Evolutionary conservation across 2,329 filamentous ascomycete species (phyloP).

Genomic region (Talaromyces sp.): DNA sequence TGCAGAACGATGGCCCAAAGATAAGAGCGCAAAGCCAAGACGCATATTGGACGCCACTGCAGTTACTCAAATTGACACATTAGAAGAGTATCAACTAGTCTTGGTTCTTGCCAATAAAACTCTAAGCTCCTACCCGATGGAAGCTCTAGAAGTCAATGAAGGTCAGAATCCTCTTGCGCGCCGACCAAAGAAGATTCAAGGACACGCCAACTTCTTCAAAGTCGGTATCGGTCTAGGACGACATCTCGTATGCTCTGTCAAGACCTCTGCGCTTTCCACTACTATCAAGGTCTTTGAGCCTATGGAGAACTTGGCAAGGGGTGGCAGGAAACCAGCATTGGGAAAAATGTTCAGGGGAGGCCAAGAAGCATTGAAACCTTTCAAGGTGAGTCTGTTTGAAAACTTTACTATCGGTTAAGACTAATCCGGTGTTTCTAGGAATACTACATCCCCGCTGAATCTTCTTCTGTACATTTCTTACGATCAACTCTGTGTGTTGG

Average conservation of each 20-base stretch:
- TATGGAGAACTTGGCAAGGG: conserved; percentile 88
- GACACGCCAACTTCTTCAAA: conserved; percentile 98
- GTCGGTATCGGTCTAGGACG: conserved; percentile 90
- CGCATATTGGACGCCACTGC: conserved; percentile 80
- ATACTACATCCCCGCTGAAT: conserved; percentile 97
- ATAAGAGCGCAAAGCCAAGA: conserved; percentile 67
- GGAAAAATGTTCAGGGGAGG: conserved; percentile 92
- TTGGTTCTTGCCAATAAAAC: conserved; percentile 92
- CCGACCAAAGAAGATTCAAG: conserved; percentile 91
- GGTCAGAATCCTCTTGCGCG: conserved; percentile 69
- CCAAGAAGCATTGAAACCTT: conserved; percentile 91
- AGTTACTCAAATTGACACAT: conserved; percentile 91
- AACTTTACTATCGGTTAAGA: conserved; percentile 20
- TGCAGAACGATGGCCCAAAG: conserved; percentile 84
- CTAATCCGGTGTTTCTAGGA: conserved; percentile 51
- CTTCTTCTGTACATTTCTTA: conserved; percentile 96
- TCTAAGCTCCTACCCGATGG: conserved; percentile 80
- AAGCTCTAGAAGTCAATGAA: conserved; percentile 81
- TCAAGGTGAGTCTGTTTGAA: conserved; percentile 58
- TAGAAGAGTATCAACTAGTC: conserved; percentile 91
- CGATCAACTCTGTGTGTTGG: conserved; percentile 95
- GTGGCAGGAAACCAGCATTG: conserved; percentile 92
- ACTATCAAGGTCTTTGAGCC: conserved; percentile 99
- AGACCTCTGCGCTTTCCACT: conserved; percentile 85
- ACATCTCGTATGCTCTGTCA: conserved; percentile 94